Evolutionary conservation across 768 basidiomycete genomes (phyloP), one percentile per base, ranked within the genome.

Genomic region (Phlebiopsis gigantea): DNA sequence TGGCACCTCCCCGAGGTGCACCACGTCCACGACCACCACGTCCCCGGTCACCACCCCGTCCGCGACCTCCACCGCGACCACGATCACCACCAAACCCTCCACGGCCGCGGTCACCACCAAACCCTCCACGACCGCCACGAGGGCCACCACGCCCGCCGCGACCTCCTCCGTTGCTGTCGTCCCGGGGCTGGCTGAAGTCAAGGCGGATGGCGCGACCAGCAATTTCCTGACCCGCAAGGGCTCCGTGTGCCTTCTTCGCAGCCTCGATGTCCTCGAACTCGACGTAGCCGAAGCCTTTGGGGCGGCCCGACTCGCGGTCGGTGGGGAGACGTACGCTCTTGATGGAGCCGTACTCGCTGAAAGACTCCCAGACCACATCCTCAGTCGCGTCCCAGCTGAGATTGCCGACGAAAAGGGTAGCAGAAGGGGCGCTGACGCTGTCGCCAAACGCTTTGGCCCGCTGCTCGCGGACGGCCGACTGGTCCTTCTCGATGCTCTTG

Each of bases 211-310:
- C 63, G 51, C 97, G 83, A 5, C 96, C 96, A 29, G 85, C 89
- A 49, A 97, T 78, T 57, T 94, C 90, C 56, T 76, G 71, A 29
- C 91, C 90, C 41, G 80, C 78, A 25, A 82, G 77, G 4, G 79
- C 82, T 63, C 80, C 83, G 58, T 84, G 82, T 2, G 96, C 96
- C 68, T 85, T 86, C 73, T 85, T 87, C 10, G 97, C 90, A 53
- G 80, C 74, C 25, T 85, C 89, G 39, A 92, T 66, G 63, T 87
- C 85, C 62, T 86, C 82, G 72, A 95, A 97, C 72, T 98, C 93
- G 67, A 99, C 90, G 72, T 98, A 98, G 21, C 86, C 97, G 72
- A 96, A 98, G 65, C 97, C 97, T 72, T 98, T 98, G 46, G 91
- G 86, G 59, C 78, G 80, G 26, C 93, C 94, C 6, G 88, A 81